Conservation (phyloP, 164 flowering plant species). For the Umbilicus rupestris region DNA sequence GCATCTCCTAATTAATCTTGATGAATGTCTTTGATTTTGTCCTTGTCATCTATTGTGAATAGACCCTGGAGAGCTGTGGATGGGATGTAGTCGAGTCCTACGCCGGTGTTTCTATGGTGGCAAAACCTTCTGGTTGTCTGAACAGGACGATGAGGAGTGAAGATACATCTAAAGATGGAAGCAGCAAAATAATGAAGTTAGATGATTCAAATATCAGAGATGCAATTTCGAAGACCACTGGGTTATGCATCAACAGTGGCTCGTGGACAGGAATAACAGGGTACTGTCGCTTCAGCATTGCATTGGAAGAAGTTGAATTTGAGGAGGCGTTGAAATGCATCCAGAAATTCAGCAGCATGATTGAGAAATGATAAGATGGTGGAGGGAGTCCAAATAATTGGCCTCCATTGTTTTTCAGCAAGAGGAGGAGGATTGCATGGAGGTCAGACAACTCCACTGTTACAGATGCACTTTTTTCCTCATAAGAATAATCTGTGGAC, state of each 20-base stretch:
- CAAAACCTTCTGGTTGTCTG: slow-evolving; percentile 67
- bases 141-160: slow-evolving; percentile 42
- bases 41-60: slow-evolving; percentile 9
- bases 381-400: neutral
- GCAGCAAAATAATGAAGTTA: slow-evolving; percentile 30
- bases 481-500: neutral
- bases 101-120: slow-evolving; percentile 77
- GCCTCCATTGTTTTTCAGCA: neutral
- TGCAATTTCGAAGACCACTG: slow-evolving; percentile 55
- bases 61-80: slow-evolving; percentile 70
- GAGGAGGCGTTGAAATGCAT: slow-evolving; percentile 67
- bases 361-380: slow-evolving; percentile 11
- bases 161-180: slow-evolving; percentile 8
- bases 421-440: neutral
- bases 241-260: slow-evolving; percentile 80
- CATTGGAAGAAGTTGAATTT: slow-evolving; percentile 68
- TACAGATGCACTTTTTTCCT: neutral
- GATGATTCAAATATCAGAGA: slow-evolving; percentile 68
- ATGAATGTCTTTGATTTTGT: neutral
- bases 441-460: neutral
- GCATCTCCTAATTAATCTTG: neutral
- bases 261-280: slow-evolving; percentile 86
- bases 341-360: slow-evolving; percentile 31
- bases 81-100: slow-evolving; percentile 67
- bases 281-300: slow-evolving; percentile 78